phyloP scores from a whole-genome alignment of 2,329 filamentous ascomycete genomes.

The Penicillium aurantiogriseum region DNA sequence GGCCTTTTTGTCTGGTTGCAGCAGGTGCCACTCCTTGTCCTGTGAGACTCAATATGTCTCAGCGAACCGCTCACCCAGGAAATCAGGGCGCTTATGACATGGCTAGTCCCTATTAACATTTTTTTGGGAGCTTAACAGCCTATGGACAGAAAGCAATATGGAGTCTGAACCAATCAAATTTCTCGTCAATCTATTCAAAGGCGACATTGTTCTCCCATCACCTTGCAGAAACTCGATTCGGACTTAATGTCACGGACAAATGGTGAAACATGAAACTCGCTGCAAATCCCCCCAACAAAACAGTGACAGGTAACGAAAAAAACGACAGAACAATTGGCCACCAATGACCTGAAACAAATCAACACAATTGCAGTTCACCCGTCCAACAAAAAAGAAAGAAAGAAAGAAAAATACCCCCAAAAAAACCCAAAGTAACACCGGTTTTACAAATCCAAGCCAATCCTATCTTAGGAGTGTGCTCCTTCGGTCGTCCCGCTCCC shows the following conservation, averaged over 20 bases:
- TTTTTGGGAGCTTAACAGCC: slow-evolving; percentile 28
- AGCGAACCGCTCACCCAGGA: slow-evolving; percentile 33
- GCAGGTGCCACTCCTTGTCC: slow-evolving; percentile 6
- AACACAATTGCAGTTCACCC: slow-evolving; percentile 21
- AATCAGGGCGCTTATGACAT: slow-evolving; percentile 36
- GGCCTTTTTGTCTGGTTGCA: slow-evolving; percentile 9
- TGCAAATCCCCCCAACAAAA: slow-evolving; percentile 21
- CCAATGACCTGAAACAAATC: slow-evolving; percentile 8
- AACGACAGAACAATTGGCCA: slow-evolving; percentile 15
- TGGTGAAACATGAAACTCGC: slow-evolving; percentile 32
- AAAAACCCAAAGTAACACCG: slow-evolving; percentile 9
- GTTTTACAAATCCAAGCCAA: slow-evolving; percentile 10
- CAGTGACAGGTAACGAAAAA: slow-evolving; percentile 16
- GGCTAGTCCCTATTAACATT: slow-evolving; percentile 27
- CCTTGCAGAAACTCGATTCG: slow-evolving; percentile 29
- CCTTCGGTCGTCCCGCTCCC: slow-evolving; percentile 52
- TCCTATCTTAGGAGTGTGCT: slow-evolving; percentile 28
- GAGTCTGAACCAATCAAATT: slow-evolving; percentile 20
- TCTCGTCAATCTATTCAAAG: slow-evolving; percentile 25
- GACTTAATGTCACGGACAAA: slow-evolving; percentile 28
- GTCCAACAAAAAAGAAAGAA: slow-evolving; percentile 5
- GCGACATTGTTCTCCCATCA: slow-evolving; percentile 17
- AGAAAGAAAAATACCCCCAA: slow-evolving; percentile 8
- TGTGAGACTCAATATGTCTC: slow-evolving; percentile 25
- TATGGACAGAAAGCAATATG: slow-evolving; percentile 17